Conservation (phyloP, 768 basidiomycete species). For the Trametes punicea region DNA sequence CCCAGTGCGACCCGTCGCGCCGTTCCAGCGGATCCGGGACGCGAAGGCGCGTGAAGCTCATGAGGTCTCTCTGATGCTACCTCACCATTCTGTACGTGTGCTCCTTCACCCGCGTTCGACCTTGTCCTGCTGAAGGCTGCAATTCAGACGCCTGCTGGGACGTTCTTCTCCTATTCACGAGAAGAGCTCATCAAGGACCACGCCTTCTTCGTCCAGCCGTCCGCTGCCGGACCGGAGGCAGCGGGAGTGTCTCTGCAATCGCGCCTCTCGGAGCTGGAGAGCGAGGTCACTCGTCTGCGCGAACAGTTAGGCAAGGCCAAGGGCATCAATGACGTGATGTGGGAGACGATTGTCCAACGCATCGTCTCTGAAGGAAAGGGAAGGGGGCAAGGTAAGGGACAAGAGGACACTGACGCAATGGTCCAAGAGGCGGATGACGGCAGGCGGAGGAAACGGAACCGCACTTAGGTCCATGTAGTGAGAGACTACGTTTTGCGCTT, state of each 20-base stretch:
- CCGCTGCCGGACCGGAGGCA: slow-evolving; percentile 32
- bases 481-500: background rate
- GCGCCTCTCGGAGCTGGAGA: slow-evolving; percentile 65
- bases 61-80: slow-evolving; percentile 64
- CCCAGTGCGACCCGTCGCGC: slow-evolving; percentile 59
- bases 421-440: slow-evolving; percentile 16
- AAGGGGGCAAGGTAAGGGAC: slow-evolving; percentile 22
- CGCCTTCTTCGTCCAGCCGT: slow-evolving; percentile 56
- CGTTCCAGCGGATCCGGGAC: slow-evolving; percentile 76
- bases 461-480: slow-evolving; percentile 4
- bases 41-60: slow-evolving; percentile 62
- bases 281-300: slow-evolving; percentile 62
- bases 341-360: slow-evolving; percentile 78
- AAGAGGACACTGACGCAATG: slow-evolving; percentile 8
- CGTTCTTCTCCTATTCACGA: slow-evolving; percentile 38
- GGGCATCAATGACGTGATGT: slow-evolving; percentile 91
- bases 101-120: too few species aligned
- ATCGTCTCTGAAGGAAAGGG: slow-evolving; percentile 42
- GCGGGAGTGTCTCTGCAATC: slow-evolving; percentile 42
- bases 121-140: background rate
- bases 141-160: slow-evolving; percentile 21
- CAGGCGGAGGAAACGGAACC: slow-evolving; percentile 22
- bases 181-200: slow-evolving; percentile 66
- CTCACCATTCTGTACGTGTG: slow-evolving; percentile 43
- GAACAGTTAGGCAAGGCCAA: slow-evolving; percentile 80